These are phyloP conservation scores for Saccharomyces mikatae DNA, from an alignment of 805 yeast species.

Conservation along the genomic window DNA sequence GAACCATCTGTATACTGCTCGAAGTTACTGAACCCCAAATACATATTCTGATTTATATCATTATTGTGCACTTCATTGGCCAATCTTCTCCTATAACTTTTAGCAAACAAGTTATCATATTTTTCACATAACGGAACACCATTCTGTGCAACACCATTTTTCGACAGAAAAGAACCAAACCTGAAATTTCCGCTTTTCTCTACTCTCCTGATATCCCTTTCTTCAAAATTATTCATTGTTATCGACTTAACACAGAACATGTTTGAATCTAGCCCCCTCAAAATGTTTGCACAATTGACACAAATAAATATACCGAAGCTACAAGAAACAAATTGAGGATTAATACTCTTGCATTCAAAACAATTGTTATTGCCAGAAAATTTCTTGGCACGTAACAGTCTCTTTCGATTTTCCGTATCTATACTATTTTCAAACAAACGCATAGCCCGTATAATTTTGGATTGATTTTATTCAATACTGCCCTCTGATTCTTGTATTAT, in stretches of 20 bases:
- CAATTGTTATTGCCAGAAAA: slow-evolving; percentile 78
- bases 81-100: slow-evolving; percentile 79
- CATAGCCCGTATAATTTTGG: not conserved
- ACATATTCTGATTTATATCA: slow-evolving; percentile 19
- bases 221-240: slow-evolving; percentile 97
- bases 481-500: not conserved
- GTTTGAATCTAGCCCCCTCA: slow-evolving; percentile 93
- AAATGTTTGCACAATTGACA: slow-evolving; percentile 94
- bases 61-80: slow-evolving; percentile 67
- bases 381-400: slow-evolving; percentile 68
- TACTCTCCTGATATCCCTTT: slow-evolving; percentile 83
- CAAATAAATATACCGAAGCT: slow-evolving; percentile 96
- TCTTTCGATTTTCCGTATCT: slow-evolving; percentile 86
- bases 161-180: not conserved
- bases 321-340: slow-evolving; percentile 99
- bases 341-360: slow-evolving; percentile 89
- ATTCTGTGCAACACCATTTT: not conserved
- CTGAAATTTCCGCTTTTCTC: slow-evolving; percentile 77
- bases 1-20: not conserved
- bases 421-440: not conserved
- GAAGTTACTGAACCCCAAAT: not conserved
- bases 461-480: not conserved
- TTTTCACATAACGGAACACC: slow-evolving; percentile 31
- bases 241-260: slow-evolving; percentile 92
- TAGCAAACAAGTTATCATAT: slow-evolving; percentile 84